These are phyloP conservation scores for Lycium barbarum DNA, from an alignment of 257 asterid genomes.

Conservation along the genomic window DNA sequence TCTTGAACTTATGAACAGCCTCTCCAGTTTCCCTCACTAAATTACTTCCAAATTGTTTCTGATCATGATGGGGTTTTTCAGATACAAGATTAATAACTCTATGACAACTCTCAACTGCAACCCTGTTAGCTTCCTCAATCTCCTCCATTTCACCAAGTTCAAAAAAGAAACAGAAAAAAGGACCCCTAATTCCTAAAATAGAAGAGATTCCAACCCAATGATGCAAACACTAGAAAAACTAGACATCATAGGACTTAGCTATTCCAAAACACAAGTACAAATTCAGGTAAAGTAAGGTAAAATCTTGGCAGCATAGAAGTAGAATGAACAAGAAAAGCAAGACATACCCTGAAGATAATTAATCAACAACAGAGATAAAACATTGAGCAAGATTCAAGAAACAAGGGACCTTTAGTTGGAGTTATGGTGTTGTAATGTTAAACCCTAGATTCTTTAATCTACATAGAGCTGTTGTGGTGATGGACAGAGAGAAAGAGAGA, in stretches of 20 bases:
- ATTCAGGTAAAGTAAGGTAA: slow-evolving; percentile 15
- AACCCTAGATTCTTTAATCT: slow-evolving; percentile 71
- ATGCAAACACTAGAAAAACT: slow-evolving; percentile 11
- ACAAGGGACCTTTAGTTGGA: slow-evolving; percentile 48
- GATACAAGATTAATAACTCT: slow-evolving; percentile 67
- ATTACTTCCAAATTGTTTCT: slow-evolving; percentile 49
- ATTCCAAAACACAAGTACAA: not conserved
- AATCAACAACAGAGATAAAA: slow-evolving; percentile 11
- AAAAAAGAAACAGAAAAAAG: not conserved
- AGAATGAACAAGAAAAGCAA: not conserved
- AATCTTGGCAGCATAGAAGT: not conserved
- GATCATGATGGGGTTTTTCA: slow-evolving; percentile 56
- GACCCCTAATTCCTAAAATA: slow-evolving; percentile 51
- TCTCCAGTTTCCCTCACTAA: slow-evolving; percentile 70
- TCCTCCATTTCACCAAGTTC: slow-evolving; percentile 61
- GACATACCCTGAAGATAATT: slow-evolving; percentile 34
- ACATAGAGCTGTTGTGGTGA: slow-evolving; percentile 16
- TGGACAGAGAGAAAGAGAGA: slow-evolving; percentile 13
- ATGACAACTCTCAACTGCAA: slow-evolving; percentile 86
- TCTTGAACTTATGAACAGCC: slow-evolving; percentile 72
- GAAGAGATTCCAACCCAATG: slow-evolving; percentile 30
- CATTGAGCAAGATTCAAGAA: slow-evolving; percentile 25
- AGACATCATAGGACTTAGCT: not conserved
- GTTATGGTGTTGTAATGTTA: slow-evolving; percentile 35
- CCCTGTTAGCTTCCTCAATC: slow-evolving; percentile 72